These are phyloP conservation scores for Porphyra umbilicalis DNA, from an alignment of 31 red algal genomes.

Conservation along the genomic window DNA sequence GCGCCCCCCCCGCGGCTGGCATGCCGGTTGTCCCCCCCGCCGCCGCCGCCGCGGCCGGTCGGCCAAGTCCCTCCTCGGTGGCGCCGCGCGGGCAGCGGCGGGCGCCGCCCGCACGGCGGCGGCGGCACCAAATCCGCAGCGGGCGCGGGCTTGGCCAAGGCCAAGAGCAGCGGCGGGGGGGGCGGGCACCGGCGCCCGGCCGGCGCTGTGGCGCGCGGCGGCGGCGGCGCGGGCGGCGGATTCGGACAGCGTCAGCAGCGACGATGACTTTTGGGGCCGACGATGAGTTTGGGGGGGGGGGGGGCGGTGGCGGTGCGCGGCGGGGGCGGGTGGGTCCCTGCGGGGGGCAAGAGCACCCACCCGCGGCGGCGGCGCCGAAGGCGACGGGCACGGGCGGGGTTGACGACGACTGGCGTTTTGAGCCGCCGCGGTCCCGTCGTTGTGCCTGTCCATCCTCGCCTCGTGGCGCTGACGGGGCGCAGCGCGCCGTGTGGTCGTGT, in stretches of 20 bases:
- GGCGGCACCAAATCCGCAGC: neutral
- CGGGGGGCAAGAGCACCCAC: neutral
- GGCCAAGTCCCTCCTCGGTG: neutral
- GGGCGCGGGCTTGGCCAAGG: neutral
- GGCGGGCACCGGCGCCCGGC: no score
- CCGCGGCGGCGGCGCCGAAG: neutral
- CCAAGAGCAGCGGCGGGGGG: neutral
- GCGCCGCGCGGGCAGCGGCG: neutral
- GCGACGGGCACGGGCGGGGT: neutral
- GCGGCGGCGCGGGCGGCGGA: neutral
- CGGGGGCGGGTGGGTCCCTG: neutral
- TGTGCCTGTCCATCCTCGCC: no score
- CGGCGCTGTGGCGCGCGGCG: neutral
- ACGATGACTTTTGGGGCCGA: slow-evolving; percentile 1
- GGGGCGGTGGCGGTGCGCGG: neutral
- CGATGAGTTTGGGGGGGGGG: neutral
- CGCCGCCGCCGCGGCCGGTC: neutral
- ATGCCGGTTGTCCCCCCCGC: neutral
- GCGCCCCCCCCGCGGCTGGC: neutral
- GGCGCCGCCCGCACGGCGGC: neutral
- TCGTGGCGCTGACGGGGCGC: no score
- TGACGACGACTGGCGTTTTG: neutral
- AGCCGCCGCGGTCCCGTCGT: neutral
- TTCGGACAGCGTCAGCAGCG: neutral
- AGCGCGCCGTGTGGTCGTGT: no score